Evolutionary conservation across 495 filamentous ascomycete species (phyloP), one percentile per base, ranked within the genome.

Genomic region (Aspergillus leporis): DNA sequence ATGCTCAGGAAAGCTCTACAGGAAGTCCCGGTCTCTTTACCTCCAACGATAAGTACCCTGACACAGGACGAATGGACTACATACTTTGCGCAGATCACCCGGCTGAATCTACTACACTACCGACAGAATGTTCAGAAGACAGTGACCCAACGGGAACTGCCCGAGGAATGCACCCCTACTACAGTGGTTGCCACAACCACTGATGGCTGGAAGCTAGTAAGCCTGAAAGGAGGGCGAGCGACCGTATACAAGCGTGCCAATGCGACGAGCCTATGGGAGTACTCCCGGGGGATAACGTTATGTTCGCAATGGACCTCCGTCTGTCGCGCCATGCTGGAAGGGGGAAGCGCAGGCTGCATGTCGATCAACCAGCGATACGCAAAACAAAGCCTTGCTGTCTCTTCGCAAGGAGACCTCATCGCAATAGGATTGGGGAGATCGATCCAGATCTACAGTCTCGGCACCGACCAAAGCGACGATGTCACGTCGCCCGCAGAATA

Each of bases 391-490:
- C 56, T 68, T 9, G 60, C 66, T 9, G 34, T 65, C n/a, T 68
- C 66, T 1, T 59, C 57, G 1, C 4, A 38, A 18, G 56, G 62
- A 12, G 34, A 51, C 19, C 53, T 65, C 13, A 34, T 68, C 14
- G 66, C 66, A 21, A 32, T 65, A 12, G 62, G 51, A 4, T 47
- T 63, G 51, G 62, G 60, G 3, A 57, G 48, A 28, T 59, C 56
- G 0, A 60, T 68, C 30, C 66, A 68, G 40, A 58, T 68, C 19
- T 68, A 65, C 43, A 55, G 49, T 6, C 58, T 64, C 2, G 14
- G 19, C 30, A 30, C 47, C 4, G 40, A 51, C 16, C 32, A 56
- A 5, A 41, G 32, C 13, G 45, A 54, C 16, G 53, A n/a, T 22
- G 30, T 51, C 34, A 7, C 40, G 5, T 30, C 51, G 1, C 63